phyloP scores from a whole-genome alignment of 768 basidiomycete genomes.

The Mycena pura region DNA sequence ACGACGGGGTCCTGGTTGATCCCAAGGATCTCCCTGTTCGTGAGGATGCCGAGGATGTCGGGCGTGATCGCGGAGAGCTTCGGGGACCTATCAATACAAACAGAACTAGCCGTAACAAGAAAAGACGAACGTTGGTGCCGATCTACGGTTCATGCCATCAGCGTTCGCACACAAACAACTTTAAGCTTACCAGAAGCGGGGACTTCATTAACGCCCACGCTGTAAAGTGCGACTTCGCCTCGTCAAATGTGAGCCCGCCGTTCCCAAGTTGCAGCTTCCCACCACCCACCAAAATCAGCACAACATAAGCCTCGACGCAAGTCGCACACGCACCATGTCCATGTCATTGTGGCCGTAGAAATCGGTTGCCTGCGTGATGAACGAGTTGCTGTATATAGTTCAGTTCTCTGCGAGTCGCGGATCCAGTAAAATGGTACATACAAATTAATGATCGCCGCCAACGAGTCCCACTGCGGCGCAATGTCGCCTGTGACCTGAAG shows the following conservation, averaged over 20 bases:
- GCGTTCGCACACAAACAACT: not conserved
- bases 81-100: not conserved
- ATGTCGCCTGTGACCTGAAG: slow-evolving; percentile 61
- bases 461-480: slow-evolving; percentile 57
- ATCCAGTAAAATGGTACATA: slow-evolving; percentile 30
- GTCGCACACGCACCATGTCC: slow-evolving; percentile 56
- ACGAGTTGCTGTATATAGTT: slow-evolving; percentile 70
- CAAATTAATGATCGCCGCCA: slow-evolving; percentile 67
- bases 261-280: slow-evolving; percentile 72
- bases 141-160: slow-evolving; percentile 37
- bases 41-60: slow-evolving; percentile 61
- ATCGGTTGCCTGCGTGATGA: slow-evolving; percentile 66
- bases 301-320: not conserved
- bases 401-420: not conserved
- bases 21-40: slow-evolving; percentile 67
- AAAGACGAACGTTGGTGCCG: slow-evolving; percentile 56
- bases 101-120: not conserved
- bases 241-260: slow-evolving; percentile 64
- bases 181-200: slow-evolving; percentile 52
- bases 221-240: slow-evolving; percentile 73
- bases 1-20: slow-evolving; percentile 73
- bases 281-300: not conserved
- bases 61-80: slow-evolving; percentile 59
- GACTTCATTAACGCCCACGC: slow-evolving; percentile 77
- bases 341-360: slow-evolving; percentile 74